phyloP scores from a whole-genome alignment of 345 rosid genomes.

The Brassica rapa region DNA sequence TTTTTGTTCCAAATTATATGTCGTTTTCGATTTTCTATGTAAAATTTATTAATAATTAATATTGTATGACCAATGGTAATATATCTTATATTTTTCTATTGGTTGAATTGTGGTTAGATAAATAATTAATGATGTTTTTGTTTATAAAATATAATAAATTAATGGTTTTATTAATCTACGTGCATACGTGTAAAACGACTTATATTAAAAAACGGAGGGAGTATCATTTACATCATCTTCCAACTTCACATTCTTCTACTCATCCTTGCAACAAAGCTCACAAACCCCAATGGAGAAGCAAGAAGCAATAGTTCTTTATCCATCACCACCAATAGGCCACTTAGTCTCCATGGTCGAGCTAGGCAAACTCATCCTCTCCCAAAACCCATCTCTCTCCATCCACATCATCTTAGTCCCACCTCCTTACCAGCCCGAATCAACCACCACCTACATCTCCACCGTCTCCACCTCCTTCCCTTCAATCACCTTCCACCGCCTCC shows the following conservation, averaged over 20 bases:
- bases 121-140: too few relatives aligned
- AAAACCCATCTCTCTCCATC: slow-evolving; percentile 53
- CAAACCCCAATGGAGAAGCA: slow-evolving; percentile 26
- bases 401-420: slow-evolving; percentile 49
- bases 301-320: slow-evolving; percentile 58
- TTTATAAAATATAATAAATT: too few relatives aligned
- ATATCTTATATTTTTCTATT: too few relatives aligned
- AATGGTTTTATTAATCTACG: too few relatives aligned
- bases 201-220: too few relatives aligned
- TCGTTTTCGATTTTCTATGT: too few relatives aligned
- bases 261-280: slow-evolving; percentile 13
- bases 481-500: slow-evolving; percentile 54
- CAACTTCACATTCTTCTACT: background rate
- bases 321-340: slow-evolving; percentile 72
- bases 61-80: too few relatives aligned
- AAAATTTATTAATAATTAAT: too few relatives aligned
- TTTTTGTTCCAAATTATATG: too few relatives aligned
- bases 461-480: slow-evolving; percentile 47
- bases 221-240: slow-evolving; percentile 11
- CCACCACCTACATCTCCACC: slow-evolving; percentile 31
- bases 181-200: too few relatives aligned
- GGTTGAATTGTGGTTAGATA: too few relatives aligned
- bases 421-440: slow-evolving; percentile 50
- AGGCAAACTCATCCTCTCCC: slow-evolving; percentile 53
- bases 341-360: slow-evolving; percentile 74